These are phyloP conservation scores for Sphenostylis stenocarpa DNA, from an alignment of 306 rosid genomes.

Conservation along the genomic window DNA sequence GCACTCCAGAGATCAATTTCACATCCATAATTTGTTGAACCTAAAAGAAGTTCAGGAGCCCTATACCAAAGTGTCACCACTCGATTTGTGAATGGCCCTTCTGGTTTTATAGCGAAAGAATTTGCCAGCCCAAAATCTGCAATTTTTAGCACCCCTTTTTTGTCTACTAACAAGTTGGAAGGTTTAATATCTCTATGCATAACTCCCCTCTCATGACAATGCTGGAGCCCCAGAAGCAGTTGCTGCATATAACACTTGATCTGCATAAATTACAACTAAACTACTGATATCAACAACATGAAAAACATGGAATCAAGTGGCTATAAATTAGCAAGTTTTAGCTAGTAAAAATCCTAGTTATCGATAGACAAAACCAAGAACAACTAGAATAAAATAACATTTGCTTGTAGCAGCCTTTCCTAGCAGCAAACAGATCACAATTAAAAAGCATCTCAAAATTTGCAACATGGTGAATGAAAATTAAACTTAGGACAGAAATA, in stretches of 20 bases:
- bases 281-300: background rate
- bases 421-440: background rate
- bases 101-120: slow-evolving; percentile 41
- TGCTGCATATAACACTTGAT: slow-evolving; percentile 79
- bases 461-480: background rate
- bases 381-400: background rate
- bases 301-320: background rate
- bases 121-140: slow-evolving; percentile 89
- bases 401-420: background rate
- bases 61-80: slow-evolving; percentile 95
- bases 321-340: background rate
- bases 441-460: background rate
- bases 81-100: slow-evolving; percentile 58
- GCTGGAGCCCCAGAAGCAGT: slow-evolving; percentile 55
- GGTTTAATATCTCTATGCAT: slow-evolving; percentile 44
- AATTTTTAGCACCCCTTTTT: slow-evolving; percentile 62
- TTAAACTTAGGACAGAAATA: background rate
- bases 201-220: background rate
- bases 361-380: background rate
- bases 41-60: slow-evolving; percentile 84
- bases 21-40: slow-evolving; percentile 75
- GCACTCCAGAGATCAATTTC: slow-evolving; percentile 91
- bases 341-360: background rate
- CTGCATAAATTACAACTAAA: slow-evolving; percentile 38
- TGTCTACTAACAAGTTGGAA: slow-evolving; percentile 77